Conservation (phyloP, 257 asterid species). For the Sherardia arvensis region DNA sequence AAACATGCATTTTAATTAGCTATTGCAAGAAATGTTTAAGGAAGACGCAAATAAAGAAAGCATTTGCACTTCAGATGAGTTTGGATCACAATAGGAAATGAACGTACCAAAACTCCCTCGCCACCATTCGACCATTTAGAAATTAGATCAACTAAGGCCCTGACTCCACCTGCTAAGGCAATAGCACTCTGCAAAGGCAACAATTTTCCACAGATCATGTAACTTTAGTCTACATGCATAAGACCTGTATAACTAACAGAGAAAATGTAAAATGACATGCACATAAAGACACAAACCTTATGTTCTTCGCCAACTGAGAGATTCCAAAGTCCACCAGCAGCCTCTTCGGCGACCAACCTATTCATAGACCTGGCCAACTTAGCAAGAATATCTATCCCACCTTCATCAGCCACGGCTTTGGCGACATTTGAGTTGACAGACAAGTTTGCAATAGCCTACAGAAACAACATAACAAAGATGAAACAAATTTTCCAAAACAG, state of each 20-base stretch:
- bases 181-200: conserved; percentile 50
- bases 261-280: background rate
- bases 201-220: conserved; percentile 8
- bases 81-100: background rate
- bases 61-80: conserved; percentile 5
- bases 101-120: conserved; percentile 72
- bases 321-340: conserved; percentile 90
- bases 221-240: background rate
- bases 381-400: conserved; percentile 61
- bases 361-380: conserved; percentile 64
- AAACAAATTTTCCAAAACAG: background rate
- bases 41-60: background rate
- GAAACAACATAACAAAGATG: conserved; percentile 11
- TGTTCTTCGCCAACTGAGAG: conserved; percentile 82
- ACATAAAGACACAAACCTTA: conserved; percentile 38
- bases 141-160: conserved; percentile 75
- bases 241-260: background rate
- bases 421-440: conserved; percentile 78
- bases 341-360: conserved; percentile 79
- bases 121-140: conserved; percentile 71
- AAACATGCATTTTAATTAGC: background rate
- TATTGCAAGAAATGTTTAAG: background rate
- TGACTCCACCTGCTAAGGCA: conserved; percentile 79
- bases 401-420: conserved; percentile 85
- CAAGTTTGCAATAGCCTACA: conserved; percentile 75